phyloP scores from a whole-genome alignment of 495 filamentous ascomycete species.

The Parathielavia appendiculata region DNA sequence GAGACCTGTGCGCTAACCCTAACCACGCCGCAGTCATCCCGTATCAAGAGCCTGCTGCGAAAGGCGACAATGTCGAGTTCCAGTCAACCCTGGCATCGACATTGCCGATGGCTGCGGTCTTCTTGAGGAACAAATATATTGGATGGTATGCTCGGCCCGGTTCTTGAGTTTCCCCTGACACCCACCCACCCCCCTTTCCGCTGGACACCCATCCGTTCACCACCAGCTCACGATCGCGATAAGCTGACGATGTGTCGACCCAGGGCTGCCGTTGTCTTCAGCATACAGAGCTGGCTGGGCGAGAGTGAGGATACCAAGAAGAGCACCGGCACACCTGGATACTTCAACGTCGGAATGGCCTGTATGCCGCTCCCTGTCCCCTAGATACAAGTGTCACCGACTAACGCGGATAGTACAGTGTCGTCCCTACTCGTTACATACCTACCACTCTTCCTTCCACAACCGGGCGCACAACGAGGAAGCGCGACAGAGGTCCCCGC shows the following conservation, averaged over 20 bases:
- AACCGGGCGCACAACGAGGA: conserved; percentile 28
- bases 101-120: conserved; percentile 91
- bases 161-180: too few species aligned
- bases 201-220: not conserved
- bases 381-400: not conserved
- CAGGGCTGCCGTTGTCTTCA: conserved; percentile 79
- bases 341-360: conserved; percentile 81
- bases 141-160: conserved; percentile 59
- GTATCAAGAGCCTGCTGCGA: conserved; percentile 44
- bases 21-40: conserved; percentile 41
- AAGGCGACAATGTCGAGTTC: conserved; percentile 44
- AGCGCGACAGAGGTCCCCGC: conserved; percentile 40
- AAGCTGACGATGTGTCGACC: not conserved
- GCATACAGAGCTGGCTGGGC: conserved; percentile 78
- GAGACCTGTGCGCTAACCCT: conserved; percentile 23
- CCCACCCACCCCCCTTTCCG: not conserved
- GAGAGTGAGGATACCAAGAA: conserved; percentile 73
- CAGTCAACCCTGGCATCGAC: conserved; percentile 72
- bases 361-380: conserved; percentile 49
- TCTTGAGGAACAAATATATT: conserved; percentile 83
- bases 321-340: conserved; percentile 64
- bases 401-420: conserved; percentile 44
- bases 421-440: conserved; percentile 79
- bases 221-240: not conserved
- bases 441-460: conserved; percentile 76